Evolutionary conservation across 768 basidiomycete genomes (phyloP).

Genomic region (Amanita phalloides): DNA sequence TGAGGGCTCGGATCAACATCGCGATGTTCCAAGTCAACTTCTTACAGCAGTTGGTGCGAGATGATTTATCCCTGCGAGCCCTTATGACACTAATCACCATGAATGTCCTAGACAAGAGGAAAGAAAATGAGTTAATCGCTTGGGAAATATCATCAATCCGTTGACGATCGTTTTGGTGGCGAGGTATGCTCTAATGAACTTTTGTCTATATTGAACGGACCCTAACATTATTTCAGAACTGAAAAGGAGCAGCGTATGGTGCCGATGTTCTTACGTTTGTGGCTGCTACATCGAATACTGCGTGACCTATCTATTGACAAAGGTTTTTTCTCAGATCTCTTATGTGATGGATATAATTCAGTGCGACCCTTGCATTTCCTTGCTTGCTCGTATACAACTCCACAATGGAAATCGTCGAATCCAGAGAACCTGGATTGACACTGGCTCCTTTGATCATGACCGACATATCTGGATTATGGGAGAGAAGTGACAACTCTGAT

Average conservation of each 20-base stretch:
- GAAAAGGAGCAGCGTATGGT: constrained; percentile 71
- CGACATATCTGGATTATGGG: too few relatives aligned
- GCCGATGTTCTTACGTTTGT: constrained; percentile 80
- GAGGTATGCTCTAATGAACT: constrained; percentile 33
- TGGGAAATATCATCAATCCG: constrained; percentile 86
- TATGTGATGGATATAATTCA: too few relatives aligned
- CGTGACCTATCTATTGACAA: constrained; percentile 83
- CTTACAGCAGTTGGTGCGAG: constrained; percentile 64
- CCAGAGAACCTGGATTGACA: too few relatives aligned
- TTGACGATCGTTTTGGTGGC: constrained; percentile 72
- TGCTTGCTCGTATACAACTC: too few relatives aligned
- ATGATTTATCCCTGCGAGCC: constrained; percentile 23
- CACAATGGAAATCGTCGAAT: too few relatives aligned
- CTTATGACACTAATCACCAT: constrained; percentile 87
- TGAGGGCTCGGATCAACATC: constrained; percentile 95
- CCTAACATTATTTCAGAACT: constrained; percentile 30
- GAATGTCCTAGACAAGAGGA: constrained; percentile 88
- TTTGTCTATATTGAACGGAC: not conserved
- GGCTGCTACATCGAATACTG: constrained; percentile 84
- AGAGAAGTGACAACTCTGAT: too few relatives aligned
- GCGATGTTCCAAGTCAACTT: constrained; percentile 93
- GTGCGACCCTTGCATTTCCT: too few relatives aligned
- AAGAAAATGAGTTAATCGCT: constrained; percentile 97
- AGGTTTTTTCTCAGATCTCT: constrained; percentile 63
- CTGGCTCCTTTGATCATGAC: too few relatives aligned